Base-by-base conservation (phyloP, 192 early-diverging fungal genomes). In the Podila verticillata region DNA sequence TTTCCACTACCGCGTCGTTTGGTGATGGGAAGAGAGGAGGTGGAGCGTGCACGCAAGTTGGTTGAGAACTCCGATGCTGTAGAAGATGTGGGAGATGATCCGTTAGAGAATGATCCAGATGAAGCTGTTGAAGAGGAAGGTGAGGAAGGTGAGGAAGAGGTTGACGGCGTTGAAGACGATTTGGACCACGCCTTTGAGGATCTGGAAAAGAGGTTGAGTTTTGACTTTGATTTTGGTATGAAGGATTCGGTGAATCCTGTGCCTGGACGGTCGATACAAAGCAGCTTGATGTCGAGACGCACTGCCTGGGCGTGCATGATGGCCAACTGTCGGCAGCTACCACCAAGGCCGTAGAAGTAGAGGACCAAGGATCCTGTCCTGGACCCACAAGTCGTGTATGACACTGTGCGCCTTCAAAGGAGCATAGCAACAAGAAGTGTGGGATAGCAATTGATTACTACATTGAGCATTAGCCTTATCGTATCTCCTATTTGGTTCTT, bases 341-440 rank as follows among this genome's bases (percentile, higher is more conserved):
- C 75, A 26, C 75, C 75, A 15, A 80, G 49, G 4, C 75, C 75
- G 17, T 80, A 80, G 48, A 72, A 80, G 35, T 68, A 80, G 29
- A 80, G 24, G 9, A 72, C 56, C 8, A 56, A 70, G 0, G 39
- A 63, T 2, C 75, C 75, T 35, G 75, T 68, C 61, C 26, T 80
- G 8, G 75, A 80, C 7, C 75, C 75, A 30, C 75, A 80, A 6
- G 65, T 68, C 28, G 75, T 32, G 28, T 68, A 80, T 4, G 75
- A 80, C 7, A 72, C 70, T 0, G 75, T 68, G 31, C 75, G 54
- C 35, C 75, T 78, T 44, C 7, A 7, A 22, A 10, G 4, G 22
- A 26, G 29, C 4, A 29, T 19, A 57, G 61, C 7, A 30, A 71
- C 17, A 24, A 66, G 5, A 65, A 15, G 39, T 4, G 13, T 3